Evolutionary conservation across 768 basidiomycete species (phyloP).

Genomic region (Austroboletus festivus): DNA sequence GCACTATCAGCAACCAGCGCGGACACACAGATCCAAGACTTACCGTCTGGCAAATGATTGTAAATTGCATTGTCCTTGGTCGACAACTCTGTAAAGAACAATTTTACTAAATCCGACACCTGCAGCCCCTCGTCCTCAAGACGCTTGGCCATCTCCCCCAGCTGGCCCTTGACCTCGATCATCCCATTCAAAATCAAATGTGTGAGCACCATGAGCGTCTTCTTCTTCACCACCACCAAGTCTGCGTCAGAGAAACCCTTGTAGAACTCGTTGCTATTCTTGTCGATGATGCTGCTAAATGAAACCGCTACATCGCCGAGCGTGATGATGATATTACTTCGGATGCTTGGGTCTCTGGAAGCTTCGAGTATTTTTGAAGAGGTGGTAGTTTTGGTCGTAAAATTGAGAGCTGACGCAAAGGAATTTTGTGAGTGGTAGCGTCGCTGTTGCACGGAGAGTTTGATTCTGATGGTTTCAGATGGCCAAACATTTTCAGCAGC

Average conservation of each 20-base stretch:
- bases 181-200: constrained; percentile 97
- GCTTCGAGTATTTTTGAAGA: constrained; percentile 95
- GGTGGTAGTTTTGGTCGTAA: constrained; percentile 83
- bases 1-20: no score
- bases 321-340: constrained; percentile 96
- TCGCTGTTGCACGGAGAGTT: constrained; percentile 82
- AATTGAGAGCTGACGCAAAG: constrained; percentile 93
- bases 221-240: constrained; percentile 96
- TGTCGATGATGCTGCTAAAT: constrained; percentile 96
- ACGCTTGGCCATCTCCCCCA: constrained; percentile 99
- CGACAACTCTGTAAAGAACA: constrained; percentile 95
- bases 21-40: no score
- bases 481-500: no score
- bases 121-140: constrained; percentile 86
- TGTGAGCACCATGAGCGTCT: constrained; percentile 97
- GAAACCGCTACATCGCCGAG: constrained; percentile 97
- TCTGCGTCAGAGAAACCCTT: constrained; percentile 87
- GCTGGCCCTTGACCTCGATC: constrained; percentile 99
- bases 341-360: constrained; percentile 83
- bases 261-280: constrained; percentile 95
- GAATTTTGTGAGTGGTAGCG: constrained; percentile 90
- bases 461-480: constrained; percentile 84
- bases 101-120: constrained; percentile 90
- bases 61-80: constrained; percentile 99
- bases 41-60: constrained; percentile 95